Base-by-base conservation (phyloP, 306 rosid species). In the Luffa aegyptiaca region DNA sequence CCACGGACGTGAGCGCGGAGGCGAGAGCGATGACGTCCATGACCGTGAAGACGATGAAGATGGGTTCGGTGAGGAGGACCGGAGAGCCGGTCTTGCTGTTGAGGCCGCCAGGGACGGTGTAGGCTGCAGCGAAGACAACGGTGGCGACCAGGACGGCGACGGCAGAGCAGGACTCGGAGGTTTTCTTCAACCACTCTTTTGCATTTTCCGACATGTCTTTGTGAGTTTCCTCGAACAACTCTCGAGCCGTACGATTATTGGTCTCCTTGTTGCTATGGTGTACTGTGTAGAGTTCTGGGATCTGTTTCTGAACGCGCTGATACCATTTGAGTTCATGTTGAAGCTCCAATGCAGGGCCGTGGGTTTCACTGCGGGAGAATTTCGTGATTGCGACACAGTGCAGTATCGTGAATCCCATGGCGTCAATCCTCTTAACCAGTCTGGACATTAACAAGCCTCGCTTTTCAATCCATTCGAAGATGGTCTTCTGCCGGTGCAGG, bases 71-170 rank as follows among this genome's bases (percentile, higher is more conserved):
- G 77, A 71, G 13, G 11, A 71, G 77, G 4, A 45, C 10, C 1
- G 79, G 79, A 9, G 45, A 51, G 48, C 79, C 79, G 20, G 79
- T 75, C 4, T 55, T n/a, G 21, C 20, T 18, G 7, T 75, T 39
- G 31, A 49, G 61, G 6, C 79, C 79, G 0, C 79, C 79, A 1
- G 79, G 79, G 20, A 75, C 79, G 17, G 45, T 49, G 63, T 14
- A 75, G 9, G 63, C 79, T 1, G 79, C 79, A 13, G 63, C 79
- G 7, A 75, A 75, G 18, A 75, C 79, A 18, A 53, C 79, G 12
- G 63, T 53, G 17, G 79, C 63, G 0, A 75, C 10, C 2, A 75
- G 46, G 16, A 75, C 63, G 1, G 64, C 79, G 0, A 75, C 79
- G 8, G 79, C 63, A 5, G 79, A 52, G 12, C 79, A 75, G 0